Base-by-base conservation (phyloP, 2,329 filamentous ascomycete species). In the Colletotrichum euphorbiae region DNA sequence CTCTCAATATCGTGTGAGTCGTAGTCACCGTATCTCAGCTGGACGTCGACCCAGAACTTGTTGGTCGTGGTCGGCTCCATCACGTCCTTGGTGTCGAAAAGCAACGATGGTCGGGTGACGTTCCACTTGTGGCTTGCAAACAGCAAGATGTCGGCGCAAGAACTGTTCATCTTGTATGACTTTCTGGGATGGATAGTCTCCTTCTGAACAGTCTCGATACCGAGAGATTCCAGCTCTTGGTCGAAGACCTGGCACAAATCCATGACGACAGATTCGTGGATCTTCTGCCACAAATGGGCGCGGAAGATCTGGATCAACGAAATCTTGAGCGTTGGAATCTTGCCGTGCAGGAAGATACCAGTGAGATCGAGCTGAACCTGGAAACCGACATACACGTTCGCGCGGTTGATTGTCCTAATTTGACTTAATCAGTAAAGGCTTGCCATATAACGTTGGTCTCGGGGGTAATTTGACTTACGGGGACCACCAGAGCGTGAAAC, bases 91-190 rank as follows among this genome's bases (percentile, higher is more conserved):
- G 93, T 98, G 74, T 99, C 96, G 77, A 97, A 97, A 3, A 99
- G 84, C 73, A 97, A 88, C 3, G 95, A 98, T 2, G 96, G 97
- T 3, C 93, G 87, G 0, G 94, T 98, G 59, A 99, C 94, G 71
- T 97, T 98, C 97, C 97, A 99, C 80, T 98, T 99, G 83, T 98
- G 96, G 71, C 92, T 97, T 42, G 96, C 95, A 76, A 99, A 99
- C 9, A 99, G 87, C 62, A 98, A 86, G 71, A 99, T 98, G 79
- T 99, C 96, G 4, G 97, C 96, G 75, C 96, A 98, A 66, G 95
- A 98, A 75, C 94, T 98, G 85, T 99, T 99, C 96, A 99, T 99
- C 89, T 99, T 99, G 89, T 99, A 99, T 4, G 94, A 98, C 82
- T 99, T 99, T 88, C 96, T 89, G 59, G 96, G 96, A 84, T 99